Base-by-base conservation (phyloP, 345 rosid species). In the Euphorbia peplus region DNA sequence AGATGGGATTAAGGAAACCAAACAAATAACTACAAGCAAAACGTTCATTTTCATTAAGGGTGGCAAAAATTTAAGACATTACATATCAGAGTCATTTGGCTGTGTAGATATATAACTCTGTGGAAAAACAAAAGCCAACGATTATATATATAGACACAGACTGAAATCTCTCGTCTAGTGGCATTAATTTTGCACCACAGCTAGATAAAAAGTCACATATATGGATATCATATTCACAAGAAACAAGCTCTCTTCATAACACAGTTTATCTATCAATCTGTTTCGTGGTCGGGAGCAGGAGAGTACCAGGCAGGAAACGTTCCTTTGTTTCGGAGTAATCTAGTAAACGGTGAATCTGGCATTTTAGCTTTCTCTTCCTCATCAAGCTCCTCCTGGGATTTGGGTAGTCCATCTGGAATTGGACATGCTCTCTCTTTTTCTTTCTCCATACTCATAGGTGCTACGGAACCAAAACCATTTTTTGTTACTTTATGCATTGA, bases 341-440 rank as follows among this genome's bases (percentile, higher is more conserved):
- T 81, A 0, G 97, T 93, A 73, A 47, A 90, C 1, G 87, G 76
- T 0, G 95, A 90, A 71, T 93, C 97, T 0, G 93, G 91, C 98
- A 90, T 81, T 76, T 68, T 88, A 18, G 74, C 84, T 35, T 61
- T 82, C 76, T 88, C 98, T 83, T 90, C 97, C 80, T 90, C 95
- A 30, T 90, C 91, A 16, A 93, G 42, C 75, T 93, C 97, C 53
- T 83, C 82, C 66, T 42, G 73, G 0, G 95, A 75, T 72, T 85
- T 93, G 5, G 98, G 98, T 59, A 93, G 73, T 59, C 95, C 95
- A 60, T 93, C 97, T 0, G 95, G 98, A 11, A 86, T 59, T 19
- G 89, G 98, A 69, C 78, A 26, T 19, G 37, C 69, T 37, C 69
- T 29, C 66, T 68, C 83, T 39, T 57, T 64, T 52, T 29, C 72